Evolutionary conservation across 495 filamentous ascomycete species (phyloP).

Genomic region (Aeminium ludgeri): DNA sequence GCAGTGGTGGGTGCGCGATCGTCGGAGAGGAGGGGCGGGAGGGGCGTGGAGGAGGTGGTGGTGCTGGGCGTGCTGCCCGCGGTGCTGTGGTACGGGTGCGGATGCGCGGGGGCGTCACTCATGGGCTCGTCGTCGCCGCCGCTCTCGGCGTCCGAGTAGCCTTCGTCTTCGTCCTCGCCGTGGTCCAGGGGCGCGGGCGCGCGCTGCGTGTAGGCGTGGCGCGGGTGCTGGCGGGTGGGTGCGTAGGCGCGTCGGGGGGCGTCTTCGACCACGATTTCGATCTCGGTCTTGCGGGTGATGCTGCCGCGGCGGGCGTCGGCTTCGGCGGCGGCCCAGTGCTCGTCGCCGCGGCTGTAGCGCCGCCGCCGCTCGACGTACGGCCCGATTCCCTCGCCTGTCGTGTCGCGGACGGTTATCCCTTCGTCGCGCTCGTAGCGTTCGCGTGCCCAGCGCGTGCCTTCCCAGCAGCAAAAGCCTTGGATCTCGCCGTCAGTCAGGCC

Average conservation of each 20-base stretch:
- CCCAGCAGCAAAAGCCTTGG: conserved; percentile 66
- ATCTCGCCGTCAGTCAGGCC: conserved; percentile 65
- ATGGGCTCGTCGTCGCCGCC: conserved; percentile 5
- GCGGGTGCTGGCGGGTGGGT: too few relatives aligned
- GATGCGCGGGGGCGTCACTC: too few relatives aligned
- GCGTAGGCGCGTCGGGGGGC: too few relatives aligned
- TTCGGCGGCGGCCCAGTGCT: not conserved
- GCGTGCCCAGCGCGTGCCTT: conserved; percentile 81
- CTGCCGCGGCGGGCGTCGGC: conserved; percentile 2
- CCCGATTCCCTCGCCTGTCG: conserved; percentile 50
- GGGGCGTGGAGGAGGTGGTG: too few relatives aligned
- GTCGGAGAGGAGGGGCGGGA: too few relatives aligned
- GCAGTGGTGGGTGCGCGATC: too few relatives aligned
- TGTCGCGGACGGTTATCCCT: conserved; percentile 55
- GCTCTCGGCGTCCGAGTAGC: conserved; percentile 3
- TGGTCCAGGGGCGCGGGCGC: not conserved
- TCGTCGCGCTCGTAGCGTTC: conserved; percentile 70
- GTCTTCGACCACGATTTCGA: conserved; percentile 13
- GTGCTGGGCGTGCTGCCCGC: too few relatives aligned
- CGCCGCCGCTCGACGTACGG: conserved; percentile 10
- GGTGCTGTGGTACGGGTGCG: too few relatives aligned
- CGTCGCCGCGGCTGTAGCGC: too few relatives aligned
- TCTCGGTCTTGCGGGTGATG: conserved; percentile 12
- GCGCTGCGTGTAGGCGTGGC: too few relatives aligned
- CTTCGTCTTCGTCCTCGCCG: conserved; percentile 7